Evolutionary conservation across 108 stramenopile genomes (phyloP).

Genomic region (Craspedostauros australis): DNA sequence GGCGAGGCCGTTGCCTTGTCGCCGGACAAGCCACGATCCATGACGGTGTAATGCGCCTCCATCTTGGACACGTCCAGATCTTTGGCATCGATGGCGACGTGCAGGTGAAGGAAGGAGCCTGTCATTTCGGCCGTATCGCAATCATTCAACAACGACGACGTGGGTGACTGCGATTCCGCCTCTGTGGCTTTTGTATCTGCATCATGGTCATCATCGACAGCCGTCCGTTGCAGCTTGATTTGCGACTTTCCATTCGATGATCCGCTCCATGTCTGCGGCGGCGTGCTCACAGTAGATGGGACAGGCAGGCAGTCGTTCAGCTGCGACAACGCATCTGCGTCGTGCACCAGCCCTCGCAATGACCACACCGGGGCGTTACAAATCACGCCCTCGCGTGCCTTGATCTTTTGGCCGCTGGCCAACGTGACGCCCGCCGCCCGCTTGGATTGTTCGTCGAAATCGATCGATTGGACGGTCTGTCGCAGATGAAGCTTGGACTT

Average conservation of each 20-base stretch:
- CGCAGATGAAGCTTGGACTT: slow-evolving; percentile 60
- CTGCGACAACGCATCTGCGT: slow-evolving; percentile 34
- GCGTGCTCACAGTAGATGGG: neutral
- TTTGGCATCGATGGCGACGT: slow-evolving; percentile 76
- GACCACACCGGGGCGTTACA: slow-evolving; percentile 83
- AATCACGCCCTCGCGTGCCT: slow-evolving; percentile 72
- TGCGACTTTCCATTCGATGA: neutral
- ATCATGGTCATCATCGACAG: slow-evolving; percentile 6
- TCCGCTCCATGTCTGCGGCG: neutral
- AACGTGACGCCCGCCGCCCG: slow-evolving; percentile 57
- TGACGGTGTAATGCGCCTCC: slow-evolving; percentile 90
- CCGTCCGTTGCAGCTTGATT: slow-evolving; percentile 1
- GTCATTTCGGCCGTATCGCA: slow-evolving; percentile 74
- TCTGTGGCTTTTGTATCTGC: slow-evolving; percentile 1
- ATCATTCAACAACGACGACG: slow-evolving; percentile 29
- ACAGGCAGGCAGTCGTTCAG: slow-evolving; percentile 18
- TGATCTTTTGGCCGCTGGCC: slow-evolving; percentile 35
- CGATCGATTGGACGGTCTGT: slow-evolving; percentile 54
- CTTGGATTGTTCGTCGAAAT: slow-evolving; percentile 39
- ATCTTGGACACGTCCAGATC: slow-evolving; percentile 57
- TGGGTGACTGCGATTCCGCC: slow-evolving; percentile 3
- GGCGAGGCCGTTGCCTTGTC: slow-evolving; percentile 12
- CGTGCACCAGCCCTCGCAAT: slow-evolving; percentile 47
- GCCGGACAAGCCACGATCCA: slow-evolving; percentile 73
- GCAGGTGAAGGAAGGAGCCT: slow-evolving; percentile 87